Evolutionary conservation across 805 yeast genomes (phyloP).

Genomic region (Starmerella apicola): DNA sequence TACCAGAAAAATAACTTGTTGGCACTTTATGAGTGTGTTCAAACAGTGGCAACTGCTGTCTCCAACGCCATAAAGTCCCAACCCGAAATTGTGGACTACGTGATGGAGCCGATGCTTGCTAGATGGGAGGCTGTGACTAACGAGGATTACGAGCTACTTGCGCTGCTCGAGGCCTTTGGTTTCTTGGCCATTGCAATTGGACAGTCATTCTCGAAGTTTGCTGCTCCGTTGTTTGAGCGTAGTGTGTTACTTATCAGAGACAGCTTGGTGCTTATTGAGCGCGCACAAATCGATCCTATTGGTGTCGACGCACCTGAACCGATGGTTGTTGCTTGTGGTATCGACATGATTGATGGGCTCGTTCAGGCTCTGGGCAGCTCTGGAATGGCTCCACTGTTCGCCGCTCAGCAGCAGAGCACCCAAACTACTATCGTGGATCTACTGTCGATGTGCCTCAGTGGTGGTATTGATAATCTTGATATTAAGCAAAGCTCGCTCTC

Average conservation of each 20-base stretch:
- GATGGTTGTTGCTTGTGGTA: constrained; percentile 77
- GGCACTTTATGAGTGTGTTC: constrained; percentile 78
- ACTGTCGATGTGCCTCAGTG: constrained; percentile 30
- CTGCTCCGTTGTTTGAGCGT: constrained; percentile 71
- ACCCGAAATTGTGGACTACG: constrained; percentile 43
- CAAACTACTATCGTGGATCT: constrained; percentile 49
- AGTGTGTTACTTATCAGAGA: constrained; percentile 56
- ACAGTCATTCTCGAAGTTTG: constrained; percentile 75
- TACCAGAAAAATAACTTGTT: constrained; percentile 77
- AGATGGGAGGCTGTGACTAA: constrained; percentile 72
- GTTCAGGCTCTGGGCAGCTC: constrained; percentile 57
- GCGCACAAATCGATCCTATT: constrained; percentile 49
- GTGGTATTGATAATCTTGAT: constrained; percentile 54
- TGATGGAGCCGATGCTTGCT: constrained; percentile 69
- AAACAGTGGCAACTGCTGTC: constrained; percentile 71
- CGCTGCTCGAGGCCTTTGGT: constrained; percentile 84
- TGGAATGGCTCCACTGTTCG: constrained; percentile 16
- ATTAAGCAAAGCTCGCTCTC: constrained; percentile 93
- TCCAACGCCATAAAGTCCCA: constrained; percentile 41
- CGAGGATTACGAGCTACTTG: constrained; percentile 78
- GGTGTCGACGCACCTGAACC: constrained; percentile 57
- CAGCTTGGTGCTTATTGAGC: constrained; percentile 54
- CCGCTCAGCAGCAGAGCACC: constrained; percentile 15
- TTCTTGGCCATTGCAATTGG: constrained; percentile 81
- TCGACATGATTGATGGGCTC: constrained; percentile 84